Conservation (phyloP, 345 rosid species). For the Populus euphratica region DNA sequence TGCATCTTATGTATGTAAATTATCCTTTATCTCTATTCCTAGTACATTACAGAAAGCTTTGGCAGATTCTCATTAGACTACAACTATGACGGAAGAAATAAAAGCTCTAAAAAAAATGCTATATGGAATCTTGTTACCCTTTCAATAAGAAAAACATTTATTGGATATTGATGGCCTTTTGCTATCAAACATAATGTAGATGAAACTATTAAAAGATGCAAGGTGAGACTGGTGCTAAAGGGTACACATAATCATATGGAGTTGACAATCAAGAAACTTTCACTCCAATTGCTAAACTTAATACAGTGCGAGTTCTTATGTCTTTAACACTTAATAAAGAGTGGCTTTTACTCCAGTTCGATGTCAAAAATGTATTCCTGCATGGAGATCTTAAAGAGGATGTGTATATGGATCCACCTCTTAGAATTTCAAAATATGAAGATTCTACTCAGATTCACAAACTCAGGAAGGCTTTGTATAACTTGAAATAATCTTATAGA, state of each 20-base stretch:
- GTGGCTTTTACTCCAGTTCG: neutral
- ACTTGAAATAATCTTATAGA: neutral
- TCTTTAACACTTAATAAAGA: neutral
- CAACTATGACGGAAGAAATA: neutral
- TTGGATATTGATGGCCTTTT: neutral
- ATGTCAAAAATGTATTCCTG: neutral
- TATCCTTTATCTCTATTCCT: neutral
- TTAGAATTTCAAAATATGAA: neutral
- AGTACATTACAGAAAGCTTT: neutral
- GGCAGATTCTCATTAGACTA: neutral
- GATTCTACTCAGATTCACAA: neutral
- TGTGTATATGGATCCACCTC: neutral
- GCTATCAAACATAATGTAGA: neutral
- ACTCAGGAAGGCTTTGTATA: neutral
- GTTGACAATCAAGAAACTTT: neutral
- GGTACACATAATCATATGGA: neutral
- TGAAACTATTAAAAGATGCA: neutral
- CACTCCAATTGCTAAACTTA: neutral
- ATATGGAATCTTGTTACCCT: neutral
- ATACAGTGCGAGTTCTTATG: neutral
- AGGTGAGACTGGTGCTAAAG: neutral
- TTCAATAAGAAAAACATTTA: neutral
- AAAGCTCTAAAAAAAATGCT: neutral
- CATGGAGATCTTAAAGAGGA: neutral
- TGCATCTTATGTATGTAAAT: neutral